Evolutionary conservation across 352 stramenopile genomes (phyloP).

Genomic region (Phytophthora megakarya): DNA sequence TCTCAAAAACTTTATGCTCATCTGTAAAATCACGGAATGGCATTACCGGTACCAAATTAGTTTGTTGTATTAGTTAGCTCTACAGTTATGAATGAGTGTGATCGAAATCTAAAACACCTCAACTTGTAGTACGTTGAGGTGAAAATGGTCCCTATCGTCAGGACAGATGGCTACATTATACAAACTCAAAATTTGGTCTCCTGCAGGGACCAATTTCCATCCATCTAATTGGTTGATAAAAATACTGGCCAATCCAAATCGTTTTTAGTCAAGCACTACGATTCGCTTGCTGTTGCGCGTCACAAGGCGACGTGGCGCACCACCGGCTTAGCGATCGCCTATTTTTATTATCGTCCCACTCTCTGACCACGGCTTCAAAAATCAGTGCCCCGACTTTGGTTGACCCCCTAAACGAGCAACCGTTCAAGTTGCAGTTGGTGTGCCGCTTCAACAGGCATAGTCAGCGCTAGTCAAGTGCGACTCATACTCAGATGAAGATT

Average conservation of each 20-base stretch:
- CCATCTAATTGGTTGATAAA: background rate
- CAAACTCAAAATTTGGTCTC: background rate
- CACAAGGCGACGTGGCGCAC: slow-evolving; percentile 22
- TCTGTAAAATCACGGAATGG: too few species aligned
- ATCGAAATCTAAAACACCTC: too few species aligned
- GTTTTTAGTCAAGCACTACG: background rate
- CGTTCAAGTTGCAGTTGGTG: slow-evolving; percentile 12
- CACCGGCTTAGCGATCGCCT: slow-evolving; percentile 1
- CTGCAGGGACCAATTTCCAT: background rate
- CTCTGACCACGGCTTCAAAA: slow-evolving; percentile 29
- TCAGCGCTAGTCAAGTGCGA: background rate
- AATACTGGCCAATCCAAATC: slow-evolving; percentile 4
- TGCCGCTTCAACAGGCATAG: slow-evolving; percentile 5
- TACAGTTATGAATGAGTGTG: too few species aligned
- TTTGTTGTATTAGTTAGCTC: background rate
- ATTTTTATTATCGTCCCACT: slow-evolving; percentile 3
- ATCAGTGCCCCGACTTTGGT: slow-evolving; percentile 4
- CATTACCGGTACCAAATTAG: too few species aligned
- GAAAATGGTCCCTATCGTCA: background rate
- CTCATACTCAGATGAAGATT: background rate
- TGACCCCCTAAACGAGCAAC: slow-evolving; percentile 1
- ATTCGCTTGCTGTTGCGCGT: slow-evolving; percentile 20
- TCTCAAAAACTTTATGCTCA: too few species aligned
- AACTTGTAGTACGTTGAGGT: background rate
- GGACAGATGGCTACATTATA: background rate